Base-by-base conservation (phyloP, 768 basidiomycete species). In the Serendipita vermifera region DNA sequence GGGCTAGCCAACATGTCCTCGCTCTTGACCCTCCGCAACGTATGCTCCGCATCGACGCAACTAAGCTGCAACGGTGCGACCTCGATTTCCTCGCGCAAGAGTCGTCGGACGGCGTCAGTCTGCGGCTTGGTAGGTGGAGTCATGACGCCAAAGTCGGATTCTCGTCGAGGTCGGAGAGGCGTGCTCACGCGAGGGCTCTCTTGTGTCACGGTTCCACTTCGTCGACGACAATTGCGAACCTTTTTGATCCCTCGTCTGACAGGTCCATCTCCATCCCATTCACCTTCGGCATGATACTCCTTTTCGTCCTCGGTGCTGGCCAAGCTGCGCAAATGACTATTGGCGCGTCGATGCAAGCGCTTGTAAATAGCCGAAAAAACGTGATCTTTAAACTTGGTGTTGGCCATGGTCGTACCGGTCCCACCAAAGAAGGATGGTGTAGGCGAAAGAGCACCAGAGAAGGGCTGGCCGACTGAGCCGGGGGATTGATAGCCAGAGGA, bases 381-480 rank as follows among this genome's bases (percentile, higher is more conserved):
- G 62, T 94, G 91, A 64, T 98, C 92, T 69, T 92, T 93, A 57
- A 99, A 73, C 66, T 81, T 87, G 35, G 86, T 90, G 68, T 99
- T 98, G 58, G 97, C 92, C 55, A 83, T 78, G 3, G 96, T 98
- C 13, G 87, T 89, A 1, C 94, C 94, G 2, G 84, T 87, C 2
- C 93, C 94, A 32, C 85, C 88, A 62, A 91, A 91, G 73, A 77
- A 78, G 41, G 76, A 76, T 11, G 74, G 72, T 17, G 73, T 71
- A 9, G 70, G 57, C 2, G 62, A 69, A 29, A 51, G 17, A 26
- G 46, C 31, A n/a, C 70, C 59, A 3, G 65, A 20, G 22, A 54
- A 6, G 53, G 35, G 40, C 33, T 55, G 17, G 14, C 33, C 4
- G 38, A 77, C 75, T 15, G 75, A 75, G 58, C 63, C 64, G 59